A percentile compares a stretch with the other conserved stretches of the same genome.
Evolutionary conservation across 768 basidiomycete genomes (phyloP).

Genomic region (Strobilomyces confusus): DNA sequence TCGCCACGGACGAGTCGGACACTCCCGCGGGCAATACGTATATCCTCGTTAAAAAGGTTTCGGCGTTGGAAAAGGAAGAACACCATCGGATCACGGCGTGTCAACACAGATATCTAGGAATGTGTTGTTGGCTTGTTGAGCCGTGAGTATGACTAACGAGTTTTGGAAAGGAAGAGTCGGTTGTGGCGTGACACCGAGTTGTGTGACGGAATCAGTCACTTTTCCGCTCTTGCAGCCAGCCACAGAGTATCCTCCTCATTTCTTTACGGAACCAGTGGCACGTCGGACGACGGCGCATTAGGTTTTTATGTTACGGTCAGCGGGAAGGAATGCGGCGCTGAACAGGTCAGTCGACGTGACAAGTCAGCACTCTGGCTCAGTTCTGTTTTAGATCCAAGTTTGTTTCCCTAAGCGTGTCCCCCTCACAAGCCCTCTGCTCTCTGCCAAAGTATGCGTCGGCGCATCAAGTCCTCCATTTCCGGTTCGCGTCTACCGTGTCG

Average conservation of each 20-base stretch:
- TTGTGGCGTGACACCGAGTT: conserved; percentile 10
- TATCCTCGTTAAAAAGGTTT: neutral
- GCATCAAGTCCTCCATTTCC: conserved; percentile 4
- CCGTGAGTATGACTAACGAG: neutral
- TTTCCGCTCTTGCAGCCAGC: neutral
- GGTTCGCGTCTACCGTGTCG: conserved; percentile 29
- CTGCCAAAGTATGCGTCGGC: conserved; percentile 2
- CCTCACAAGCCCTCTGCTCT: neutral
- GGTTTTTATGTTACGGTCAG: conserved; percentile 39
- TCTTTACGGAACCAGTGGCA: conserved; percentile 9
- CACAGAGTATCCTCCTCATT: neutral
- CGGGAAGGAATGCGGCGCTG: conserved; percentile 36
- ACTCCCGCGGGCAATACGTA: neutral
- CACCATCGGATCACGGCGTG: neutral
- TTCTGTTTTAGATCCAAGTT: conserved; percentile 19
- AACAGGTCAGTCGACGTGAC: conserved; percentile 31
- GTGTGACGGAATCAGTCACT: neutral
- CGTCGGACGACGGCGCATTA: conserved; percentile 8
- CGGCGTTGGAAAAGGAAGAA: neutral
- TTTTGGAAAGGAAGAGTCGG: neutral
- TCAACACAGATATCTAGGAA: neutral
- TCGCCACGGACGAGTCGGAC: neutral
- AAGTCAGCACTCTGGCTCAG: neutral
- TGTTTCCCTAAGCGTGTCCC: neutral
- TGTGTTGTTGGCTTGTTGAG: neutral